Percentiles rank a stretch among this genome's conserved stretches.
Evolutionary conservation across 2,329 filamentous ascomycete species (phyloP).

Genomic region (Nigrograna mackinnonii): DNA sequence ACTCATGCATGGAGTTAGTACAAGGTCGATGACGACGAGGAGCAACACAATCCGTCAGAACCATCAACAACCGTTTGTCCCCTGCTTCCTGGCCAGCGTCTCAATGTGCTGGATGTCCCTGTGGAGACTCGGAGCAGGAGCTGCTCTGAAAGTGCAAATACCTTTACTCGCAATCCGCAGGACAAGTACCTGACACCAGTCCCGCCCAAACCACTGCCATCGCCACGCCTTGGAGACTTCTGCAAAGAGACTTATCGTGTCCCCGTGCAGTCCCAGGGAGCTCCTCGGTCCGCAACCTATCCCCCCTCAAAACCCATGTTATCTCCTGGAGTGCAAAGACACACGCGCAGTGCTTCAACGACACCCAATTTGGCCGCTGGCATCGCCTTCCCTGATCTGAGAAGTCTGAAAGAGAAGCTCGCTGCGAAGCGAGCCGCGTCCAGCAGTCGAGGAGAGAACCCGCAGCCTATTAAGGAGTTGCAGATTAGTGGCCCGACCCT

Average conservation of each 20-base stretch:
- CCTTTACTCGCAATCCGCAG: constrained; percentile 76
- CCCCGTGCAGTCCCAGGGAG: constrained; percentile 20
- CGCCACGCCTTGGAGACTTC: constrained; percentile 18
- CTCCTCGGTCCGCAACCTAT: constrained; percentile 33
- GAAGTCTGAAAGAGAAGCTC: constrained; percentile 33
- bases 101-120: constrained; percentile 85
- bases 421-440: constrained; percentile 29
- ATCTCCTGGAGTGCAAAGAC: constrained; percentile 24
- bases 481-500: constrained; percentile 36
- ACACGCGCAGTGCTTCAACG: constrained; percentile 33
- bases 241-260: constrained; percentile 21
- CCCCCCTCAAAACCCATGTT: constrained; percentile 23
- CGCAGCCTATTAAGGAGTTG: constrained; percentile 22
- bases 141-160: constrained; percentile 67
- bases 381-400: constrained; percentile 34
- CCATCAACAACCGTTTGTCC: constrained; percentile 81
- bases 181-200: constrained; percentile 76
- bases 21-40: constrained; percentile 75
- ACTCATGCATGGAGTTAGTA: constrained; percentile 66
- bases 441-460: constrained; percentile 18
- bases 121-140: constrained; percentile 66
- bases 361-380: constrained; percentile 29
- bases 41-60: constrained; percentile 73
- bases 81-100: constrained; percentile 81
- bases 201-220: constrained; percentile 50